phyloP scores from a whole-genome alignment of 2,329 filamentous ascomycete genomes.

The Verticillium dahliae region DNA sequence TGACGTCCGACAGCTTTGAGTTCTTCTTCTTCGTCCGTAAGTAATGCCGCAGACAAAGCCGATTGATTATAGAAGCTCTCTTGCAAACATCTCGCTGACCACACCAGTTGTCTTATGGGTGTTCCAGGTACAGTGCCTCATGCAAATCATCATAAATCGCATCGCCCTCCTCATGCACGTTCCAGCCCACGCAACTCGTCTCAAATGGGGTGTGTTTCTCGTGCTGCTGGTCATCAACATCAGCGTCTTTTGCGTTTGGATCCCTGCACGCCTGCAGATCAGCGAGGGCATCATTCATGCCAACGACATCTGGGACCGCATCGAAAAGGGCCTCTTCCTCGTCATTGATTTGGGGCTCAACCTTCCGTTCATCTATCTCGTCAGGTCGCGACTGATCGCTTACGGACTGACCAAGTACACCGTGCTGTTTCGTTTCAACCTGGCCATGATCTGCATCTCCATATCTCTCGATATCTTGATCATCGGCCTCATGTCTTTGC shows the following conservation, averaged over 20 bases:
- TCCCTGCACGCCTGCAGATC: constrained; percentile 38
- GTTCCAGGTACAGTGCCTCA: constrained; percentile 31
- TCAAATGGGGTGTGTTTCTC: constrained; percentile 37
- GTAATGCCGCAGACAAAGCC: background rate
- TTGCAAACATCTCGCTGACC: background rate
- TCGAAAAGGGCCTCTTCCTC: constrained; percentile 40
- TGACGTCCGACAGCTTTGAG: background rate
- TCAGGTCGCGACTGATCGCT: constrained; percentile 35
- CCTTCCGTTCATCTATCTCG: constrained; percentile 35
- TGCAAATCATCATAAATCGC: constrained; percentile 47
- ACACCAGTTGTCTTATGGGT: background rate
- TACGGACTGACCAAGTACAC: constrained; percentile 43
- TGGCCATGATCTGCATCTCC: constrained; percentile 17
- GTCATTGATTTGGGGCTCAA: constrained; percentile 39
- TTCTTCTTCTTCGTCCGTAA: constrained; percentile 1
- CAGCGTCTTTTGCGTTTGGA: constrained; percentile 43
- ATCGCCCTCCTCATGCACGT: constrained; percentile 35
- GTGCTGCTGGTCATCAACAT: constrained; percentile 39
- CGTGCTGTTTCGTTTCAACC: constrained; percentile 30
- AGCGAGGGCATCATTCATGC: constrained; percentile 29
- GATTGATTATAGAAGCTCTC: background rate
- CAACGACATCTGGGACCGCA: constrained; percentile 42
- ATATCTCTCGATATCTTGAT: constrained; percentile 17
- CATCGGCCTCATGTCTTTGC: constrained; percentile 2
- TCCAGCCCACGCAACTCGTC: constrained; percentile 22